Evolutionary conservation across 2,329 filamentous ascomycete genomes (phyloP).

Genomic region (Trichophyton mentagrophytes): DNA sequence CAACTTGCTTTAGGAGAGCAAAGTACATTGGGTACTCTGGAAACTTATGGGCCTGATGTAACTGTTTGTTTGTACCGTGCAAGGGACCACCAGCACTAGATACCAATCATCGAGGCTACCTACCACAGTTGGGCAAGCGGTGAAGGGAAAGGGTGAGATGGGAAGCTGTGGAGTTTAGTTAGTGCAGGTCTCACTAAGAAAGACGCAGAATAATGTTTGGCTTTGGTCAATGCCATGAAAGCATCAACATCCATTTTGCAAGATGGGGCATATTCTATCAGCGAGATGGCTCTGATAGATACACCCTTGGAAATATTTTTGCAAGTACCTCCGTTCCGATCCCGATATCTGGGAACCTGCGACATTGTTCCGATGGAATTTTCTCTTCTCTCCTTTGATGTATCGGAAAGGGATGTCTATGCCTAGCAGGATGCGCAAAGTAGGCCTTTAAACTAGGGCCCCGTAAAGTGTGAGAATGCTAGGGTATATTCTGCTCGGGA

Average conservation of each 20-base stretch:
- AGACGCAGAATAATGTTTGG: not conserved
- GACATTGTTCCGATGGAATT: constrained; percentile 5
- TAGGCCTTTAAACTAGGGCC: constrained; percentile 1
- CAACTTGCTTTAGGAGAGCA: constrained; percentile 6
- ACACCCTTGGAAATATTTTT: not conserved
- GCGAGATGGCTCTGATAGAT: not conserved
- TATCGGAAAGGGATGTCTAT: not conserved
- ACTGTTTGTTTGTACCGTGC: constrained; percentile 12
- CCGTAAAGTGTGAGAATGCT: not conserved
- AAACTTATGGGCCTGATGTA: constrained; percentile 6
- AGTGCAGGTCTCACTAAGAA: constrained; percentile 10
- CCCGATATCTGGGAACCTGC: not conserved
- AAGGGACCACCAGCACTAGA: constrained; percentile 10
- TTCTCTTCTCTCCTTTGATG: not conserved
- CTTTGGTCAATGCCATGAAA: not conserved
- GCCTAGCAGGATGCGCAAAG: not conserved
- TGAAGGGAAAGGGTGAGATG: constrained; percentile 9
- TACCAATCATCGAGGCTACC: constrained; percentile 12
- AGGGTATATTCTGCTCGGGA: not conserved
- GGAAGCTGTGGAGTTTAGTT: constrained; percentile 5
- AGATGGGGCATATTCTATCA: not conserved
- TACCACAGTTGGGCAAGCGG: constrained; percentile 12
- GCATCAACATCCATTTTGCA: not conserved
- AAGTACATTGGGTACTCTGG: not conserved
- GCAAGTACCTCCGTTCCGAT: not conserved